phyloP scores from a whole-genome alignment of 441 rosid genomes.

The Biscutella laevigata region DNA sequence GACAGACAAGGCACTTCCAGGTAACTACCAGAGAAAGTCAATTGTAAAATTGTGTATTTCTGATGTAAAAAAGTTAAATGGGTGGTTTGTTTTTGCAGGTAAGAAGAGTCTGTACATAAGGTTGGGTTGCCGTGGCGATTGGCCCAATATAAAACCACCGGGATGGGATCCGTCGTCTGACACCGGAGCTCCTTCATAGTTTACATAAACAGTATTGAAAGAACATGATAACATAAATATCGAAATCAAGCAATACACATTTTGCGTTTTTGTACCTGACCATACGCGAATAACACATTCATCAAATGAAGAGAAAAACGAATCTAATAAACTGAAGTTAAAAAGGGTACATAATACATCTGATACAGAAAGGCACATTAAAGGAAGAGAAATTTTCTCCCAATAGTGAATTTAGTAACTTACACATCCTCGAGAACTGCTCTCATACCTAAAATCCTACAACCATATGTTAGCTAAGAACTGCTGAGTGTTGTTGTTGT shows the following conservation, averaged over 20 bases:
- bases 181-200: conserved; percentile 20
- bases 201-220: conserved; percentile 7
- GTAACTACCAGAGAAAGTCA: too few species aligned
- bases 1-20: conserved; percentile 74
- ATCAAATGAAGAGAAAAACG: neutral
- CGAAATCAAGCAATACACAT: too few species aligned
- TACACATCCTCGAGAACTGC: neutral
- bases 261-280: too few species aligned
- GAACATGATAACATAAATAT: neutral
- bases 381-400: neutral
- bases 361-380: conserved; percentile 2
- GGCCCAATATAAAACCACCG: conserved; percentile 80
- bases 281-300: neutral
- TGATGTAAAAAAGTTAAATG: too few species aligned
- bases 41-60: too few species aligned
- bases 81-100: conserved; percentile 30
- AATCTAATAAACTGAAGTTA: neutral
- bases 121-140: conserved; percentile 82
- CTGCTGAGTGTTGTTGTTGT: conserved; percentile 6
- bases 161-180: conserved; percentile 70
- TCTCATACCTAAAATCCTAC: conserved; percentile 21
- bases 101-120: conserved; percentile 88
- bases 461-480: conserved; percentile 21
- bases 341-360: neutral
- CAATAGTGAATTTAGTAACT: neutral